phyloP scores from a whole-genome alignment of 148 eudicot species.

The Rhododendron griersonianum region DNA sequence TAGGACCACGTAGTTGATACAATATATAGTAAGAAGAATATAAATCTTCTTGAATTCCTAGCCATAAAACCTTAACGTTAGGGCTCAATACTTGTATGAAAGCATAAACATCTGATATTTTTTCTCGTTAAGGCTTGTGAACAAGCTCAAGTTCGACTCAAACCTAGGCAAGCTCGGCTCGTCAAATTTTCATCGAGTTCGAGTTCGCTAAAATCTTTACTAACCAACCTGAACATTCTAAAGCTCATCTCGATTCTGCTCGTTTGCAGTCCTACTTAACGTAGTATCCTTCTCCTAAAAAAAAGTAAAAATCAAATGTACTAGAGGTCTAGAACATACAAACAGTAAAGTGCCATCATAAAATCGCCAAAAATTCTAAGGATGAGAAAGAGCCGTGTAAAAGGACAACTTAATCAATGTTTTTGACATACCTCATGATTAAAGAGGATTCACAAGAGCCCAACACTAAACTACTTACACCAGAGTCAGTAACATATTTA shows the following conservation, averaged over 20 bases:
- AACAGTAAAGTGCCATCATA: not conserved
- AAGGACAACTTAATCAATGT: not conserved
- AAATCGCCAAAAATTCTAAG: not conserved
- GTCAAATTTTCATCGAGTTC: not conserved
- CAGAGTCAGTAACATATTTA: constrained; percentile 37
- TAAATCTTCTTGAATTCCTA: not conserved
- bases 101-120: not conserved
- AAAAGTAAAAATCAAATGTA: not conserved
- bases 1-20: not conserved
- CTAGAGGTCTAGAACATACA: not conserved
- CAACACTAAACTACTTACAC: constrained; percentile 53
- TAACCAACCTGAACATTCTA: not conserved
- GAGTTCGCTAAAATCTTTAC: not conserved
- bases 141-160: not conserved
- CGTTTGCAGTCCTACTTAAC: not conserved
- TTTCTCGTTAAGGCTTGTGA: not conserved
- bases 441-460: constrained; percentile 58
- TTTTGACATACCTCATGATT: constrained; percentile 41
- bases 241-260: not conserved
- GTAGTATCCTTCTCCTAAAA: not conserved
- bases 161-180: not conserved
- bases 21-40: not conserved
- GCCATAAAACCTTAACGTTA: not conserved
- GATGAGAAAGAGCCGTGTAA: not conserved
- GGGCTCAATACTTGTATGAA: not conserved